Base-by-base conservation (phyloP, 176 grass and related monocot species). In the Carex littledalei region DNA sequence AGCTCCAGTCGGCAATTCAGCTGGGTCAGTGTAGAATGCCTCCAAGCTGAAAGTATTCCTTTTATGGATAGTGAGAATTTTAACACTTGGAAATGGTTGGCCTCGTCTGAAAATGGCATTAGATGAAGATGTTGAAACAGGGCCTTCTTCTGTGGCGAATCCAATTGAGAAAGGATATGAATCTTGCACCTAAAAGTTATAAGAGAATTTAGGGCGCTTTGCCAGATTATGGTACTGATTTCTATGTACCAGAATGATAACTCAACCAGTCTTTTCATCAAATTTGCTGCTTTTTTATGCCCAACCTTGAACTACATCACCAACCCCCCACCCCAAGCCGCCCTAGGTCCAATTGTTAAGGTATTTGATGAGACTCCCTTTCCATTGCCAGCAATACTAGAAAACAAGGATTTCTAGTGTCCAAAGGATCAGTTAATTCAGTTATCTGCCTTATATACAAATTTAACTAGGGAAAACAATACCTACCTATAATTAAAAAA, bases 81-180 rank as follows among this genome's bases (percentile, higher is more conserved):
- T 99, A 74, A 91, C 88, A 89, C 96, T 99, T 63, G 96, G 96
- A 88, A 99, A 79, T 63, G 91, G 59, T 7, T 92, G 90, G 52
- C 96, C 90, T 89, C 88, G 95, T 70, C 68, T 84, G 81, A 99
- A 94, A 83, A 99, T 75, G 0, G 82, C 84, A 56, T 89, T 88
- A 73, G 64, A 88, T 87, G 93, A 90, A 77, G 72, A 32, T 53
- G 88, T 88, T 69, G 87, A 85, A 79, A 99, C 49, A 75, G 93
- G 91, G 39, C 90, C 93, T 86, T 92, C 90, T 60, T 85, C 88
- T 20, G 73, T 86, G 80, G 84, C 84, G 89, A 95, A 87, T 84
- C 87, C 90, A 81, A 99, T 85, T 0, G 96, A 99, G 70, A 90
- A 88, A 64, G 96, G 90, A 81, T 92, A 88, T 79, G 86, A 85